These are phyloP conservation scores for Beta vulgaris DNA, from an alignment of 148 eudicot species.

Conservation along the genomic window DNA sequence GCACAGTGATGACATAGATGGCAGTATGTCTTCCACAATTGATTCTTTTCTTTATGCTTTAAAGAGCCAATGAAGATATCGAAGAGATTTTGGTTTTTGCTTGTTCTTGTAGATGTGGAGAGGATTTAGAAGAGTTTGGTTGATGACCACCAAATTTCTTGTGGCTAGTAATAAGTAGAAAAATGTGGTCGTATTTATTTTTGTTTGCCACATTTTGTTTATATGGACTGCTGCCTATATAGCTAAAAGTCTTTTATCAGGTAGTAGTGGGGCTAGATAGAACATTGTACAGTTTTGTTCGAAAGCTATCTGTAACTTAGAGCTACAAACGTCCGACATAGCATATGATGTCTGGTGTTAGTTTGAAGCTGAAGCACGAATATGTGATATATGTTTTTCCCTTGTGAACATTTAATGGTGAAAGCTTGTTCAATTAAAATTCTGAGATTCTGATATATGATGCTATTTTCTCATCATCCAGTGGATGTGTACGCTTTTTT, in stretches of 20 bases:
- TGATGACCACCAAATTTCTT: slow-evolving; percentile 24
- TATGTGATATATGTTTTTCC: not conserved
- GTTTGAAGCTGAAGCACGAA: not conserved
- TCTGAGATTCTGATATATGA: not conserved
- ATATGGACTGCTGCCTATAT: slow-evolving; percentile 22
- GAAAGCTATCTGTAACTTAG: slow-evolving; percentile 18
- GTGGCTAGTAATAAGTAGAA: slow-evolving; percentile 20
- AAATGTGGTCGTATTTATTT: slow-evolving; percentile 30
- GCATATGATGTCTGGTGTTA: slow-evolving; percentile 5
- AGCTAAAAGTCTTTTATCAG: slow-evolving; percentile 18
- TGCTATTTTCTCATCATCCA: not conserved
- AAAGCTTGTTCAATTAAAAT: not conserved
- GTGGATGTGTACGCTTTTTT: not conserved
- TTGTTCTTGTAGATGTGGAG: slow-evolving; percentile 5
- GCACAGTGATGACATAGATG: slow-evolving; percentile 29
- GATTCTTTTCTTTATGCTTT: not conserved
- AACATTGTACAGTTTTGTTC: slow-evolving; percentile 41
- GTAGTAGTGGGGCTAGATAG: slow-evolving; percentile 14
- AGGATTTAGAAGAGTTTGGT: slow-evolving; percentile 7
- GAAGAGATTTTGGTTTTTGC: not conserved
- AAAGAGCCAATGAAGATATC: not conserved
- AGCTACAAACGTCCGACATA: not conserved
- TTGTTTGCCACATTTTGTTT: slow-evolving; percentile 28
- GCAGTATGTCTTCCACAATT: not conserved
- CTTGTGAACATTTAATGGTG: not conserved